These are phyloP conservation scores for Podaxis sp. DNA, from an alignment of 768 basidiomycete species.

Conservation along the genomic window DNA sequence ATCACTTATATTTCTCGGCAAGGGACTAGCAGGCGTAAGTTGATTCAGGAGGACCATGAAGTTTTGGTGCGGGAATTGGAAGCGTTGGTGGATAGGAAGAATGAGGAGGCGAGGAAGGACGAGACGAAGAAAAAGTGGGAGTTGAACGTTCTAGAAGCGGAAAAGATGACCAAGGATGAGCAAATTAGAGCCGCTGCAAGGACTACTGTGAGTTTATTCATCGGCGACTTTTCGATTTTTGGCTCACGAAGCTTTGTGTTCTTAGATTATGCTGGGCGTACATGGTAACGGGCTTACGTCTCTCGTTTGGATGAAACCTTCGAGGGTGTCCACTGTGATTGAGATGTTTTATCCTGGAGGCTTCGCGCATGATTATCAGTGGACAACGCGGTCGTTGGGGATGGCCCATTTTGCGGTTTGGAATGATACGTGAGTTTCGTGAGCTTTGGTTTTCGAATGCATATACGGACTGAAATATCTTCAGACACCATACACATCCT, in stretches of 20 bases:
- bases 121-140: constrained; percentile 45
- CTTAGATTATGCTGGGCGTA: constrained; percentile 66
- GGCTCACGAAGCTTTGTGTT: background rate
- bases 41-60: constrained; percentile 56
- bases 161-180: constrained; percentile 70
- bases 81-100: constrained; percentile 45
- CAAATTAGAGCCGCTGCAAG: constrained; percentile 65
- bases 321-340: constrained; percentile 75
- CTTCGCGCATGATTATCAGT: constrained; percentile 86
- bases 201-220: constrained; percentile 58
- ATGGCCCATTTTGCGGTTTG: constrained; percentile 77
- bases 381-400: constrained; percentile 73
- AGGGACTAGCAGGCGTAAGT: constrained; percentile 43
- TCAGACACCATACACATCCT: constrained; percentile 38
- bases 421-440: constrained; percentile 63
- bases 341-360: constrained; percentile 83
- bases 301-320: constrained; percentile 81
- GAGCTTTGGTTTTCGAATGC: background rate
- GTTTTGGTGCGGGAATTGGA: constrained; percentile 51
- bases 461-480: background rate
- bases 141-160: constrained; percentile 59
- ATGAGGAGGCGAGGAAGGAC: constrained; percentile 23
- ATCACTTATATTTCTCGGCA: constrained; percentile 79
- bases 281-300: constrained; percentile 86
- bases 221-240: background rate